Conservation (phyloP, 345 rosid genomes). For the Ailanthus altissimus region DNA sequence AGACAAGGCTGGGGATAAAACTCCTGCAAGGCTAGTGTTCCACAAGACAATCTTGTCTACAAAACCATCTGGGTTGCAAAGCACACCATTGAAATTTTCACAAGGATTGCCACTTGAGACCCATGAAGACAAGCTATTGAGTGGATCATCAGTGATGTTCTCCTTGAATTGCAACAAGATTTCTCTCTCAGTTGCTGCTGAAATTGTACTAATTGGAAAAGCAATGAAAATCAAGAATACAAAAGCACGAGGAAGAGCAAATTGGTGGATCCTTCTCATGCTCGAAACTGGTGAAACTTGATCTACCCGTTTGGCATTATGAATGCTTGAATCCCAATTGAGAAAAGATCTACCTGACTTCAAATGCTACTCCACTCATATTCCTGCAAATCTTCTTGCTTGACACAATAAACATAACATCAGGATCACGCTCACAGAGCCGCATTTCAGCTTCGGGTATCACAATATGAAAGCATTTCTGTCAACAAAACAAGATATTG, state of each 20-base stretch:
- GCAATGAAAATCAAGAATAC: conserved; percentile 43
- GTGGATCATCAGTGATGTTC: conserved; percentile 67
- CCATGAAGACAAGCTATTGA: conserved; percentile 66
- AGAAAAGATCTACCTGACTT: conserved; percentile 24
- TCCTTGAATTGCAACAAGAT: conserved; percentile 84
- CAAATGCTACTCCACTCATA: background rate
- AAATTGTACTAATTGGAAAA: conserved; percentile 38
- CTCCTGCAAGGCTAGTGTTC: conserved; percentile 80
- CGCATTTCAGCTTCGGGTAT: conserved; percentile 35
- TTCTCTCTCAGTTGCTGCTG: conserved; percentile 56
- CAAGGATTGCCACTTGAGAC: conserved; percentile 59
- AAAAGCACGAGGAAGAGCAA: conserved; percentile 47
- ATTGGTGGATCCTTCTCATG: conserved; percentile 56
- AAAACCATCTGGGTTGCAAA: conserved; percentile 68
- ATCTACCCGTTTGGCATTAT: conserved; percentile 76
- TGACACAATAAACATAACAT: conserved; percentile 21
- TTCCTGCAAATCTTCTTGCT: conserved; percentile 13
- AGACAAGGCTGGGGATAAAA: conserved; percentile 65
- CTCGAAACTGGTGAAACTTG: conserved; percentile 42
- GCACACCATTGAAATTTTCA: conserved; percentile 62
- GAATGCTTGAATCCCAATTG: conserved; percentile 36
- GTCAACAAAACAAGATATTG: conserved; percentile 15
- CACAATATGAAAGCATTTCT: background rate
- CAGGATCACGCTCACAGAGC: conserved; percentile 35
- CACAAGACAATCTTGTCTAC: conserved; percentile 87